Base-by-base conservation (phyloP, 768 basidiomycete genomes). In the Boletellus sp. region DNA sequence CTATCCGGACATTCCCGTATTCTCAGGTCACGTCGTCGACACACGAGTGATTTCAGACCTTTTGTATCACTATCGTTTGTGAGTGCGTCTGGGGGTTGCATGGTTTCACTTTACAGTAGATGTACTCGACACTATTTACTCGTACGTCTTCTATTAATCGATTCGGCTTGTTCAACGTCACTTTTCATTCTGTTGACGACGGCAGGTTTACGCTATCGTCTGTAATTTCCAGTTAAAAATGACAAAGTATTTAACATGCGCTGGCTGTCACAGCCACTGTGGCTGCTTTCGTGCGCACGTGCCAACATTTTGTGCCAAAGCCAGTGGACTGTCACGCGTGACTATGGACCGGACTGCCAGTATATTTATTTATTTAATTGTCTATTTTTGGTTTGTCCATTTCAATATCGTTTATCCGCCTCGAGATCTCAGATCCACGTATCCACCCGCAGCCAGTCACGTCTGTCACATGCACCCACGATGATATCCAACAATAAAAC, bases 21-120 rank as follows among this genome's bases (percentile, higher is more conserved):
- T 58, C 58, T 53, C 64, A 56, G 60, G 56, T 61, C 61, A 57
- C 57, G 41, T 60, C 50, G 45, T 52, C 42, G 43, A 53, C 47
- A 28, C 45, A 51, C 51, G 52, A 59, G 58, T 56, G 68, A 57
- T 55, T 48, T 51, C 28, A 61, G 43, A 47, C 50, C 51, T 55
- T 64, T 42, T 68, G 67, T 68, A 68, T 68, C 67, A 58, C 60
- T 68, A 68, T 55, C 46, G 58, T 55, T 56, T 53, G 53, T 34
- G 62, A 65, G 49, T 52, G 48, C 35, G 55, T 54, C 54, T 48
- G 13, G 40, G 23, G 51, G 52, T 35, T 57, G 58, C 61, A 59
- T 56, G 60, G 48, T 54, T 57, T 54, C 55, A 45, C 57, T 56
- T 57, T 70, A 68, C 49, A 55, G 48, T 68, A 67, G 62, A 68